Evolutionary conservation across 2,329 filamentous ascomycete species (phyloP).

Genomic region (Cladosporium cucumerinum): DNA sequence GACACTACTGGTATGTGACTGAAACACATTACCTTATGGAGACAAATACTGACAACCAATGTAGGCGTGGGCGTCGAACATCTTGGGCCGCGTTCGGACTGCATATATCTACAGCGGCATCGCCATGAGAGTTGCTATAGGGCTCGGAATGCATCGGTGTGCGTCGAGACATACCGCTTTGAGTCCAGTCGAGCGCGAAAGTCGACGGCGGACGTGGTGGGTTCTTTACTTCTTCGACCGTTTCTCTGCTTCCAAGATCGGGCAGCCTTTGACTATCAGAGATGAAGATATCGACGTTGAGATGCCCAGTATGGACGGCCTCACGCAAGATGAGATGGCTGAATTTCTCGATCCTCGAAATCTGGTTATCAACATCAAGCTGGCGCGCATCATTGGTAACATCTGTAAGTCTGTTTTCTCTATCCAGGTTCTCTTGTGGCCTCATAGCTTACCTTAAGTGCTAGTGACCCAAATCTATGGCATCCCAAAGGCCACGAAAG

Average conservation of each 20-base stretch:
- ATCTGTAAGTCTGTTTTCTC: constrained; percentile 25
- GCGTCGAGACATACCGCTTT: constrained; percentile 36
- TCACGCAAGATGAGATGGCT: constrained; percentile 26
- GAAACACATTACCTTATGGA: neutral
- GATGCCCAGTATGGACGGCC: constrained; percentile 38
- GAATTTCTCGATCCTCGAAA: constrained; percentile 39
- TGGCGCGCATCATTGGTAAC: constrained; percentile 38
- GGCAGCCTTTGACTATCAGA: constrained; percentile 33
- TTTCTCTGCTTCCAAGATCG: constrained; percentile 35
- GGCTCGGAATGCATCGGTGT: constrained; percentile 44
- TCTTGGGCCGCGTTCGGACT: constrained; percentile 45
- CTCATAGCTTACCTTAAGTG: neutral
- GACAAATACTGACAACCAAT: constrained; percentile 3
- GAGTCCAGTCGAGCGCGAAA: constrained; percentile 34
- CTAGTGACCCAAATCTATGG: constrained; percentile 27
- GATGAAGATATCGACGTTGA: constrained; percentile 42
- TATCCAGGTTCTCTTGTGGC: constrained; percentile 20
- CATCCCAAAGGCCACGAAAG: constrained; percentile 23
- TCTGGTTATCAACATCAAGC: constrained; percentile 40
- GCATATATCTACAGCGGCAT: constrained; percentile 46
- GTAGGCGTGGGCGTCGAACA: constrained; percentile 46
- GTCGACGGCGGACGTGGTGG: constrained; percentile 35
- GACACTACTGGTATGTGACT: constrained; percentile 41
- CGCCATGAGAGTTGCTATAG: constrained; percentile 43
- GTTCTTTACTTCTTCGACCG: constrained; percentile 36